Conservation (phyloP, 441 rosid genomes). For the Populus hybrid region DNA sequence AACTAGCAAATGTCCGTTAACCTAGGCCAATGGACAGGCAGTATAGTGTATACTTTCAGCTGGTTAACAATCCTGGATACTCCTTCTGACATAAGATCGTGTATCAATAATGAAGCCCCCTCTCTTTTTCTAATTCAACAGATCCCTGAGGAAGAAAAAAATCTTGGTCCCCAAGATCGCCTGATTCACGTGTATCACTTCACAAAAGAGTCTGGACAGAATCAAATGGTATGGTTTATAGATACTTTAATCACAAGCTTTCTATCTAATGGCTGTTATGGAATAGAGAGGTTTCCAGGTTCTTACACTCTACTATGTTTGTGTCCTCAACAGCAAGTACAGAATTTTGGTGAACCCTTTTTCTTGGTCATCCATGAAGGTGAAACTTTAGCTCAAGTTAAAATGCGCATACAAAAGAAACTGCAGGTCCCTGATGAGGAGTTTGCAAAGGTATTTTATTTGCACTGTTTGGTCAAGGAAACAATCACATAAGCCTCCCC, state of each 20-base stretch:
- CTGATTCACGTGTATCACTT: constrained; percentile 95
- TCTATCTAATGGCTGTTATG: constrained; percentile 6
- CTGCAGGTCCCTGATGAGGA: constrained; percentile 90
- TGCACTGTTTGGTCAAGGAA: background rate
- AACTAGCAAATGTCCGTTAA: background rate
- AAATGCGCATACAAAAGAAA: constrained; percentile 77
- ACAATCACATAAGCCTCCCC: background rate
- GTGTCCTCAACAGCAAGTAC: constrained; percentile 64
- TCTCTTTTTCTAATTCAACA: constrained; percentile 25
- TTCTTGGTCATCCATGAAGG: constrained; percentile 93
- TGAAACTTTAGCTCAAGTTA: constrained; percentile 81
- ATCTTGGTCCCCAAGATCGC: constrained; percentile 78
- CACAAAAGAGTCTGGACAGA: constrained; percentile 73
- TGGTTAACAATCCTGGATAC: background rate
- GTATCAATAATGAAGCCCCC: background rate
- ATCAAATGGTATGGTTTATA: constrained; percentile 55
- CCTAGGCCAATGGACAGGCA: background rate
- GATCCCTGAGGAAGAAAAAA: constrained; percentile 98
- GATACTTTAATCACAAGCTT: constrained; percentile 12
- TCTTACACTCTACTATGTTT: constrained; percentile 9
- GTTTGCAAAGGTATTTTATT: constrained; percentile 63
- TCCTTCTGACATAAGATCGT: background rate
- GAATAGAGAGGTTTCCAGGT: background rate
- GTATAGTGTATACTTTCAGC: background rate
- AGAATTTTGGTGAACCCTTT: constrained; percentile 96